Evolutionary conservation across 192 early-diverging fungal species (phyloP), one percentile per base, ranked within the genome.

Genomic region (Coemansia sp.): DNA sequence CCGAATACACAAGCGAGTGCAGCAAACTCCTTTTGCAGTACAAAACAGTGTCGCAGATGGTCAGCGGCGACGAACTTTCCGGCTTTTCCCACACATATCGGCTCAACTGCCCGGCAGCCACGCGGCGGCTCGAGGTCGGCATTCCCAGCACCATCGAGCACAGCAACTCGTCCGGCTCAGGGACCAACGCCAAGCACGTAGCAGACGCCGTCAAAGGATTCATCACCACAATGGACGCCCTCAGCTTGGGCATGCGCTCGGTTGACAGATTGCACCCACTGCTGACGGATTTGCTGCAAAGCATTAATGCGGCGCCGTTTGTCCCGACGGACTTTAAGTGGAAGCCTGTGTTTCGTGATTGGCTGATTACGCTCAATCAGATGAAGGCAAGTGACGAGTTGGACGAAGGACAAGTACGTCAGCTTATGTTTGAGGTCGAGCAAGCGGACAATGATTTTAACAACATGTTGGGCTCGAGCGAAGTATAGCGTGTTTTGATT

Each of bases 111-210:
- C 90, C 94, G 2, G 93, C 94, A 3, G 97, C 95, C 2, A 83
- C 84, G 15, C 88, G 90, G 57, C 82, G 95, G 32, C 76, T 98
- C 58, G 91, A 93, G 70, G 92, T 95, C n/a, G 97, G 97, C 0
- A 93, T 98, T 0, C 97, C 97, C 1, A 91, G 93, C 9, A 98
- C 97, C 0, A 86, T 95, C 35, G 97, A 98, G 69, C 95, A 97
- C 82, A 90, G 87, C 0, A 86, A 85, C 10, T 66, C 38, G 62
- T 82, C 38, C 49, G 56, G 49, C 1, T 66, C 81, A 2, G 72
- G 77, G 1, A 88, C 83, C 52, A 86, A 86, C 5, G 88, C 87
- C n/a, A 91, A 93, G 78, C 81, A 89, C 52, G 87, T 94, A 17
- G 93, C 91, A 0, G 90, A 97, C 66, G 91, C 87, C 2, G 37